phyloP scores from a whole-genome alignment of 495 filamentous ascomycete genomes.

The Daldinia childiae region DNA sequence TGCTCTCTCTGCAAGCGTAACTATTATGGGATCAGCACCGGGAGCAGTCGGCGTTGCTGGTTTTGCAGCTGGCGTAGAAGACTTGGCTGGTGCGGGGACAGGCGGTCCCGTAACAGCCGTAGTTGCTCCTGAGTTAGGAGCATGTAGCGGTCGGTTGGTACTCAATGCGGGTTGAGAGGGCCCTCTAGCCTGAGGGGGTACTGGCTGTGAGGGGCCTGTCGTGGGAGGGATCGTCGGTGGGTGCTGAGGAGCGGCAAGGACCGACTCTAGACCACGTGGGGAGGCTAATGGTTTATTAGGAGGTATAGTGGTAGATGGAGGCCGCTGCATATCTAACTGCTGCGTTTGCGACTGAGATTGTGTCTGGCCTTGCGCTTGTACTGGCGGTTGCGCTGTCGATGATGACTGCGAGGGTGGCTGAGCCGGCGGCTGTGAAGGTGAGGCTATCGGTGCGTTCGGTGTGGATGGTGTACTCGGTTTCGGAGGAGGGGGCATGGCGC shows the following conservation, averaged over 20 bases:
- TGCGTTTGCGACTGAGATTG: constrained; percentile 32
- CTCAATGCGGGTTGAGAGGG: constrained; percentile 34
- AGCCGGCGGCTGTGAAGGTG: constrained; percentile 19
- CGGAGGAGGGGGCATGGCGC: constrained; percentile 63
- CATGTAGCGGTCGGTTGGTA: constrained; percentile 35
- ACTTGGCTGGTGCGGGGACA: constrained; percentile 35
- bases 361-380: constrained; percentile 33
- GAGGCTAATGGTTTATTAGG: constrained; percentile 30
- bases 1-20: constrained; percentile 87
- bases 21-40: constrained; percentile 85
- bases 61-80: constrained; percentile 41
- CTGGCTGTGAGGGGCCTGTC: constrained; percentile 31
- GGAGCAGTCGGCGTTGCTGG: constrained; percentile 39
- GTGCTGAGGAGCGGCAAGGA: constrained; percentile 46
- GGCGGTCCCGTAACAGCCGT: constrained; percentile 26
- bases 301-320: constrained; percentile 22
- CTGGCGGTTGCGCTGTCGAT: constrained; percentile 28
- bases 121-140: constrained; percentile 26
- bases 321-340: constrained; percentile 35
- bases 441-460: constrained; percentile 7
- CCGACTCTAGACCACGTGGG: constrained; percentile 44
- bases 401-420: constrained; percentile 26
- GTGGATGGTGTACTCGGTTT: constrained; percentile 57
- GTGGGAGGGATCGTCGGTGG: constrained; percentile 29
- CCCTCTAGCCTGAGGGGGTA: constrained; percentile 32